phyloP scores from a whole-genome alignment of 2,329 filamentous ascomycete species.

The Septoria petroselini region DNA sequence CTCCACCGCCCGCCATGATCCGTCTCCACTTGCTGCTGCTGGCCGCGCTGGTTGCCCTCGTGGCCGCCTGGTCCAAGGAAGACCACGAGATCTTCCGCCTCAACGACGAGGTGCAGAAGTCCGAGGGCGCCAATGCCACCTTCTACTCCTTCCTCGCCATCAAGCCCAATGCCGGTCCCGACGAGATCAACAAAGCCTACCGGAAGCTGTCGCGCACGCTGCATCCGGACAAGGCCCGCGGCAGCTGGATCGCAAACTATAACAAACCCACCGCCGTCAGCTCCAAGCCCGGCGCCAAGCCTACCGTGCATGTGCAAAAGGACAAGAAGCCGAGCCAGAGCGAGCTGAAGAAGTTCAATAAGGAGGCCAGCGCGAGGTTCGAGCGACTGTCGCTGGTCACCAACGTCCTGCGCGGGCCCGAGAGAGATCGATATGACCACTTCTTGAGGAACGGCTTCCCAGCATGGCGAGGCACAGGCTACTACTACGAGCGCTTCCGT shows the following conservation, averaged over 20 bases:
- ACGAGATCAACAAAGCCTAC: constrained; percentile 92
- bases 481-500: constrained; percentile 94
- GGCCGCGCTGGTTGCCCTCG: constrained; percentile 63
- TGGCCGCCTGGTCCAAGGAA: constrained; percentile 84
- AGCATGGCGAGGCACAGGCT: constrained; percentile 92
- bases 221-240: constrained; percentile 94
- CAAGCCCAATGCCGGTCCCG: constrained; percentile 67
- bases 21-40: constrained; percentile 63
- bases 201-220: constrained; percentile 78
- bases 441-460: constrained; percentile 93
- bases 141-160: constrained; percentile 94
- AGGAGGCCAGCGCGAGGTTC: constrained; percentile 78
- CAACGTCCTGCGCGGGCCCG: constrained; percentile 77
- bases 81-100: constrained; percentile 98
- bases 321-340: constrained; percentile 68
- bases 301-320: constrained; percentile 62
- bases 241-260: constrained; percentile 71
- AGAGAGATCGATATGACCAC: constrained; percentile 86
- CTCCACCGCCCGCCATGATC: constrained; percentile 63
- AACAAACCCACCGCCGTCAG: constrained; percentile 49
- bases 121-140: constrained; percentile 74
- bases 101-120: constrained; percentile 74
- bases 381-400: constrained; percentile 79
- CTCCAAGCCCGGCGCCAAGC: constrained; percentile 48
- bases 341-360: constrained; percentile 74